Percentiles rank a stretch among this genome's conserved stretches.
Conservation (phyloP, 164 flowering plant species). For the Vitis rupestris region DNA sequence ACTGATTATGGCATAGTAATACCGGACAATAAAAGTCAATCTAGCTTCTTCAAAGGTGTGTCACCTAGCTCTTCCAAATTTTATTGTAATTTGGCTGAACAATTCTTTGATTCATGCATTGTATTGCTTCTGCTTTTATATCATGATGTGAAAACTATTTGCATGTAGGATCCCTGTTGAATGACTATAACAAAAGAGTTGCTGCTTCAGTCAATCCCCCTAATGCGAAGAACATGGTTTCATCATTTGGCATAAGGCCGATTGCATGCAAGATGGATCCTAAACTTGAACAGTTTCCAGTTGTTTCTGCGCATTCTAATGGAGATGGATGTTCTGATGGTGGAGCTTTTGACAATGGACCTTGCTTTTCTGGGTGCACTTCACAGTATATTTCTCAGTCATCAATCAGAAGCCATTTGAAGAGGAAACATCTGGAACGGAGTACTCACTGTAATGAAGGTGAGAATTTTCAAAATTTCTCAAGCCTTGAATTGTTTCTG, state of each 20-base stretch:
- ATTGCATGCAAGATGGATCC: neutral
- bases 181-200: neutral
- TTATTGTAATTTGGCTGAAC: too few relatives aligned
- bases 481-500: too few relatives aligned
- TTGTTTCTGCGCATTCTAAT: conserved; percentile 3
- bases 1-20: neutral
- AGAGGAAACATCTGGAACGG: neutral
- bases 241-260: neutral
- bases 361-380: neutral
- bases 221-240: neutral
- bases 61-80: neutral
- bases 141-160: too few relatives aligned
- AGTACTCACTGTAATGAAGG: neutral
- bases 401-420: conserved; percentile 1
- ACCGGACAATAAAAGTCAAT: neutral
- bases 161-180: conserved; percentile 3
- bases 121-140: too few relatives aligned
- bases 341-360: conserved; percentile 12
- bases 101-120: too few relatives aligned
- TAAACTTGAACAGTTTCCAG: conserved; percentile 2
- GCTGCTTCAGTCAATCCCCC: neutral
- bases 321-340: conserved; percentile 3
- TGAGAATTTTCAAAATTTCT: too few relatives aligned
- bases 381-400: neutral
- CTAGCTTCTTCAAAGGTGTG: conserved; percentile 5